Base-by-base conservation (phyloP, 208 protist genomes). In the Herpetomonas muscarum region DNA sequence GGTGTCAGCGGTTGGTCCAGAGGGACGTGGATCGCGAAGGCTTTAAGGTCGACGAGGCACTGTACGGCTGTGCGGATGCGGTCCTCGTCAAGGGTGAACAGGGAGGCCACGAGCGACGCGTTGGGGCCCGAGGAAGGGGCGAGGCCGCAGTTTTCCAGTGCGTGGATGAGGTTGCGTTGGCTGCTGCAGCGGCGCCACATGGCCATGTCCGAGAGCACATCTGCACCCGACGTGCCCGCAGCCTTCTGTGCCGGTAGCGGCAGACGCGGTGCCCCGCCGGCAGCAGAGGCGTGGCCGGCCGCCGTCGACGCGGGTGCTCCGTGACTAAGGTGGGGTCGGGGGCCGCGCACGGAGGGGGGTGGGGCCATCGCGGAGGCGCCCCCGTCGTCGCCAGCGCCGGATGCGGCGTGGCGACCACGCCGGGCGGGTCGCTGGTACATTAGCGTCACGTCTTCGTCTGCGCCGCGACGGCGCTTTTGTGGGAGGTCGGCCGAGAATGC, bases 31-130 rank as follows among this genome's bases (percentile, higher is more conserved):
- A 46, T 12, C 15, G 41, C 41, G 15, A 46, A 19, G 10, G 41
- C 41, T 5, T 22, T 46, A 32, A 77, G 39, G 39, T 77, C 68
- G 32, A 53, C 30, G 9, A 79, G 60, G 15, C 68, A 63, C 45
- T 68, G 71, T 10, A 70, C 4, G n/a, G 72, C 72, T 2, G 67
- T 73, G 30, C 62, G 58, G 30, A 84, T 39, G 12, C 77, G 72
- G 28, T 75, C 61, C 21, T 46, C 47, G 13, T 37, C 51, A 0
- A 67, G 32, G 19, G 29, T 37, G 19, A 24, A 21, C 22, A 66
- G 42, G 9, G 57, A 30, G 21, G 26, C 31, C 56, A 53, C 30
- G 10, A 31, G 12, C 21, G 2, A 24, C 19, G 45, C n/a, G 39
- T 10, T 24, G 24, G 42, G 21, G 31, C 3, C 17, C 9, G 42